Conservation (phyloP, 2,329 filamentous ascomycete genomes). For the Chaetomiaceae sp. region DNA sequence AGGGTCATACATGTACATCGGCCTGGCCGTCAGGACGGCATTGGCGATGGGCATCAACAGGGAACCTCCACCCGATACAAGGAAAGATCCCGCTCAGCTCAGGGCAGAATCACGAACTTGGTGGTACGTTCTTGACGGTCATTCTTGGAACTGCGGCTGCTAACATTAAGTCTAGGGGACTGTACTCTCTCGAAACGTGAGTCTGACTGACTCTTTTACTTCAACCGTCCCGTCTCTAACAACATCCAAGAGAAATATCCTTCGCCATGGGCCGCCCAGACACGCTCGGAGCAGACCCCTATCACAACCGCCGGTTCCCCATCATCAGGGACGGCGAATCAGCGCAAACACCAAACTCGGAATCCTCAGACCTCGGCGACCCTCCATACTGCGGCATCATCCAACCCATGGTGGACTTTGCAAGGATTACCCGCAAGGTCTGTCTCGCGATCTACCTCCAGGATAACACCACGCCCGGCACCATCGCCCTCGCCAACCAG, state of each 20-base stretch:
- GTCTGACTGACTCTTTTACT: neutral
- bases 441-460: neutral
- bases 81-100: neutral
- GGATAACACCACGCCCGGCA: neutral
- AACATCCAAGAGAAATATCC: neutral
- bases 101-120: neutral
- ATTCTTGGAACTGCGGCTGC: neutral
- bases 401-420: neutral
- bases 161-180: neutral
- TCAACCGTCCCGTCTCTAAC: neutral
- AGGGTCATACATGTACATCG: slow-evolving; percentile 3
- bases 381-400: neutral
- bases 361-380: neutral
- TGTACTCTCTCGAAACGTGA: slow-evolving; percentile 1
- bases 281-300: neutral
- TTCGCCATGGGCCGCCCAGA: slow-evolving; percentile 1
- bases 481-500: neutral
- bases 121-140: neutral
- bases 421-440: neutral
- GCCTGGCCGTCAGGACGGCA: neutral
- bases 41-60: slow-evolving; percentile 2
- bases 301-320: neutral
- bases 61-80: neutral
- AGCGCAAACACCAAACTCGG: neutral
- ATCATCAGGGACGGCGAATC: neutral